Percentiles rank a stretch among this genome's conserved stretches.
phyloP scores from a whole-genome alignment of 129 eudicot genomes.

The Mikania micrantha region DNA sequence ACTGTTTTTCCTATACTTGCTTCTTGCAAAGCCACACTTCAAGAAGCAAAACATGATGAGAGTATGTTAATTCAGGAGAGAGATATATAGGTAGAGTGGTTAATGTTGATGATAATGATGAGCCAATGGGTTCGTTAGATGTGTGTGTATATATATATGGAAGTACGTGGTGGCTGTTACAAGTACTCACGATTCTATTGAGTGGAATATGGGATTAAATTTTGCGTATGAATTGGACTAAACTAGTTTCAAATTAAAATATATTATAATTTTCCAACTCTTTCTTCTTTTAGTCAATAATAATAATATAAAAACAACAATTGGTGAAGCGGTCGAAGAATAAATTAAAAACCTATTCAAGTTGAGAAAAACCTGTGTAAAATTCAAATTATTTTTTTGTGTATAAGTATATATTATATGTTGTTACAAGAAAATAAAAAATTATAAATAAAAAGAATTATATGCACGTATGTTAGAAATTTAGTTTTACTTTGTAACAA shows the following conservation, averaged over 20 bases:
- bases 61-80: not conserved
- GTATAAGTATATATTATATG: too few species aligned
- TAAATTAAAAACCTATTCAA: too few species aligned
- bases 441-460: too few species aligned
- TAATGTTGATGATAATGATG: not conserved
- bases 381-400: too few species aligned
- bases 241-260: not conserved
- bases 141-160: constrained; percentile 17
- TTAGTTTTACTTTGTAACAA: too few species aligned
- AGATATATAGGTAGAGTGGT: not conserved
- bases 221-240: constrained; percentile 6
- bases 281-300: not conserved
- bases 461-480: too few species aligned
- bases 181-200: not conserved
- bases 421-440: too few species aligned
- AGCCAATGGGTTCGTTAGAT: not conserved
- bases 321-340: too few species aligned
- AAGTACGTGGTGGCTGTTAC: not conserved
- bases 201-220: constrained; percentile 2
- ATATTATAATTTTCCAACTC: not conserved
- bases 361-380: too few species aligned
- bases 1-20: not conserved
- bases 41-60: constrained; percentile 13
- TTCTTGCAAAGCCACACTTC: not conserved
- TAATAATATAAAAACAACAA: not conserved